Evolutionary conservation across 495 filamentous ascomycete species (phyloP).

Genomic region (Xylaria sp.): DNA sequence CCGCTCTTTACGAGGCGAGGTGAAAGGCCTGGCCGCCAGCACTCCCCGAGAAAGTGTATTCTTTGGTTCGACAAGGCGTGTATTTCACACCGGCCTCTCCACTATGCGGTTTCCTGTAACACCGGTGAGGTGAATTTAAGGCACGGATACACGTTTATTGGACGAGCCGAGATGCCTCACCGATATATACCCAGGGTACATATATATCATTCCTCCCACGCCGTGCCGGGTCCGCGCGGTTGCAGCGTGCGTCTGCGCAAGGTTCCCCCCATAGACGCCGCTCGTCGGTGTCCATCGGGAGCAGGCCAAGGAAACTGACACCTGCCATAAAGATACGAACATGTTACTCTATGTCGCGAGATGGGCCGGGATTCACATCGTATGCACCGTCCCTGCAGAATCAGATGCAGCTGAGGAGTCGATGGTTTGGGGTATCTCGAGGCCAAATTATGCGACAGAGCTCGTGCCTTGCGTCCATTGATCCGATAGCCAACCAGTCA

Average conservation of each 20-base stretch:
- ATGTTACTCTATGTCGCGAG: not conserved
- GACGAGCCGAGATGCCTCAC: slow-evolving; percentile 9
- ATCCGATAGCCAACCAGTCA: not conserved
- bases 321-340: slow-evolving; percentile 14
- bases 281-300: not conserved
- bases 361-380: not conserved
- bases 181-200: slow-evolving; percentile 14
- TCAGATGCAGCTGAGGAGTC: slow-evolving; percentile 5
- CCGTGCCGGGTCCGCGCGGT: slow-evolving; percentile 23
- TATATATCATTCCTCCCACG: not conserved
- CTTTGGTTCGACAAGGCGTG: slow-evolving; percentile 8
- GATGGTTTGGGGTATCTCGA: not conserved
- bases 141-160: not conserved
- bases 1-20: not conserved
- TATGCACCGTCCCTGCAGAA: not conserved
- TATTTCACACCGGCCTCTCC: slow-evolving; percentile 3
- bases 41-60: not conserved
- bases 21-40: not conserved
- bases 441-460: slow-evolving; percentile 11
- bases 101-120: not conserved
- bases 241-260: slow-evolving; percentile 9
- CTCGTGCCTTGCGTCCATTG: not conserved
- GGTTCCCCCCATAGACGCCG: slow-evolving; percentile 13
- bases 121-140: slow-evolving; percentile 10
- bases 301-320: slow-evolving; percentile 12